phyloP scores from a whole-genome alignment of 2,329 filamentous ascomycete species.

The Aspergillus sp. region DNA sequence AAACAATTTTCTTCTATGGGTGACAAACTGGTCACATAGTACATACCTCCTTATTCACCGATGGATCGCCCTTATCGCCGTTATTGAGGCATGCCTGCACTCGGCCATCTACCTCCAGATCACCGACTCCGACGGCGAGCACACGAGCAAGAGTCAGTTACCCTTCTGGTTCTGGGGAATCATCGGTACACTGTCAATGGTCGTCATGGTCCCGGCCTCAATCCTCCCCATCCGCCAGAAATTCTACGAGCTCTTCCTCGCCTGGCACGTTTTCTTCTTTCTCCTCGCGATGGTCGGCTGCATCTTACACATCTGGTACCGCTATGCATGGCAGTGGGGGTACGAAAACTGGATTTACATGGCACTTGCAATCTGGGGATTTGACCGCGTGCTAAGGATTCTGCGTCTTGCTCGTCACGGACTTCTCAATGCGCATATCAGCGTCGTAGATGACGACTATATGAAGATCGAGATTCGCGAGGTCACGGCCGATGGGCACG shows the following conservation, averaged over 20 bases:
- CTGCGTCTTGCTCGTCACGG: background rate
- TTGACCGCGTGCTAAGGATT: background rate
- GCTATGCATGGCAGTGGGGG: slow-evolving; percentile 46
- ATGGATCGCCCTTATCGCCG: slow-evolving; percentile 28
- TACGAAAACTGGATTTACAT: slow-evolving; percentile 46
- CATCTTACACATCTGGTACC: slow-evolving; percentile 35
- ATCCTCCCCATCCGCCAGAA: slow-evolving; percentile 27
- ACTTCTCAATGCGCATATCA: background rate
- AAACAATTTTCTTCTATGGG: slow-evolving; percentile 40
- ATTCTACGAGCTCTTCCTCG: slow-evolving; percentile 38
- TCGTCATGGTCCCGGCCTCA: slow-evolving; percentile 24
- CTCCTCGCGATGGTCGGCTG: slow-evolving; percentile 31
- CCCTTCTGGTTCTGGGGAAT: slow-evolving; percentile 5
- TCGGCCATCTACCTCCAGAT: slow-evolving; percentile 15
- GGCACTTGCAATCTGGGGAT: background rate
- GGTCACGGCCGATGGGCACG: background rate
- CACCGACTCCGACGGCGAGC: slow-evolving; percentile 5
- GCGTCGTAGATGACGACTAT: slow-evolving; percentile 1
- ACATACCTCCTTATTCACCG: slow-evolving; percentile 40
- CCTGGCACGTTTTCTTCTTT: slow-evolving; percentile 31
- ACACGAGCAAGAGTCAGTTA: background rate
- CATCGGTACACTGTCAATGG: background rate
- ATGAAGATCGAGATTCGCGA: background rate
- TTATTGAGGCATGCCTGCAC: slow-evolving; percentile 28
- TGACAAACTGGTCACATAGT: slow-evolving; percentile 39